phyloP scores from a whole-genome alignment of 257 asterid genomes.

The Solanum tarapatanum region DNA sequence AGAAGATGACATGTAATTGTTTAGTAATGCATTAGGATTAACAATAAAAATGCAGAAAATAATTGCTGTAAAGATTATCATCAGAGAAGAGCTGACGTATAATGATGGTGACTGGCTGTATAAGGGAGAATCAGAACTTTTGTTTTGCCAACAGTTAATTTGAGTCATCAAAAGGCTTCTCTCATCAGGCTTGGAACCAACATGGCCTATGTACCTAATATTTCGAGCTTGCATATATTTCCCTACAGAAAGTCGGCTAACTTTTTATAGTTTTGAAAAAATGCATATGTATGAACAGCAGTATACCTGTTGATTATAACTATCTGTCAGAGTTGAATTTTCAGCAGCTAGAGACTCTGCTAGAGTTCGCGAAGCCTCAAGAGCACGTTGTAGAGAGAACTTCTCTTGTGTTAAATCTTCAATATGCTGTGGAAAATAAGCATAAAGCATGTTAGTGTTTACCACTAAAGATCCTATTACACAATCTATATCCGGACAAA shows the following conservation, averaged over 20 bases:
- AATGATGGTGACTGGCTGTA: background rate
- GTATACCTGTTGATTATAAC: slow-evolving; percentile 78
- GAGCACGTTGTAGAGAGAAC: slow-evolving; percentile 91
- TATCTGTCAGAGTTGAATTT: slow-evolving; percentile 87
- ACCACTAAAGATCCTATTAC: background rate
- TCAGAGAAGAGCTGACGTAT: background rate
- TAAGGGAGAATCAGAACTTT: background rate
- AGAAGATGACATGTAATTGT: background rate
- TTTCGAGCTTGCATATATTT: background rate
- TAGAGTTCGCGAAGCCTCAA: slow-evolving; percentile 79
- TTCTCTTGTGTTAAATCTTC: slow-evolving; percentile 96
- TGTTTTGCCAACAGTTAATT: background rate
- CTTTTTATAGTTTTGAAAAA: background rate
- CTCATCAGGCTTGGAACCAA: background rate
- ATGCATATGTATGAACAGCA: background rate
- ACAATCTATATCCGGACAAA: background rate
- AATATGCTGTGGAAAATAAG: slow-evolving; percentile 53
- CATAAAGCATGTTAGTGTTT: background rate
- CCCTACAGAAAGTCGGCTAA: background rate
- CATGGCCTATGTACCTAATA: background rate
- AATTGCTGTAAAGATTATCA: background rate
- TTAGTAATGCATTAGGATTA: background rate
- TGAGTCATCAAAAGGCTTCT: background rate
- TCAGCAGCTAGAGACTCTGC: slow-evolving; percentile 93
- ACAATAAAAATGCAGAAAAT: background rate